Base-by-base conservation (phyloP, 306 rosid species). In the Vigna unguiculata region DNA sequence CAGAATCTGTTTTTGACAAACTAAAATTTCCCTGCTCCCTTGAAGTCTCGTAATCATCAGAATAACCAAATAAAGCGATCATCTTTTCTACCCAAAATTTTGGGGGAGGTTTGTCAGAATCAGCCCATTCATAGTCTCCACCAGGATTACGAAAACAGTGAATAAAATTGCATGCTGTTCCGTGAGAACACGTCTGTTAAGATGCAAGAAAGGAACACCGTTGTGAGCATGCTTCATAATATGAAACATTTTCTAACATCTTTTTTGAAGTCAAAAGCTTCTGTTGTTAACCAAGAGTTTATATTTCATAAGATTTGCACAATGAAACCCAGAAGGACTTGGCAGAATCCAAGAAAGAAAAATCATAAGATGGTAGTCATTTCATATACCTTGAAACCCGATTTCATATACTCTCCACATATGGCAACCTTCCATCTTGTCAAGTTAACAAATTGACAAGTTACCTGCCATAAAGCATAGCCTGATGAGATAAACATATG, bases 121-220 rank as follows among this genome's bases (percentile, higher is more conserved):
- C 96, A 41, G 95, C 97, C 98, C 98, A 94, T 84, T 88, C 97
- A 87, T 94, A 94, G 77, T 94, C 95, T 47, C 93, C 92, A 20
- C 98, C 94, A 81, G 98, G 98, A 89, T 94, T 94, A 46, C 81
- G 90, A 81, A 94, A 90, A 86, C 97, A 90, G 78, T 94, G 98
- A 77, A 94, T 94, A 83, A 94, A 94, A 85, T 94, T 94, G 90
- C 97, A 94, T 25, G 97, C 89, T 24, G 91, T 86, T 83, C 98
- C 97, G 75, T 55, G 95, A 62, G 96, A 92, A 82, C 98, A 94
- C 10, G 96, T 87, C 98, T 94, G 92, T 69, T 48, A 65, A 69
- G 73, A 71, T 79, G 51, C 45, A 74, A 11, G 54, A 19, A 17
- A 54, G 45, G 72, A 59, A 62, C 64, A 72, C 38, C 58, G 43